phyloP scores from a whole-genome alignment of 805 yeast species.

The Cyberlindnera euphorbiae region DNA sequence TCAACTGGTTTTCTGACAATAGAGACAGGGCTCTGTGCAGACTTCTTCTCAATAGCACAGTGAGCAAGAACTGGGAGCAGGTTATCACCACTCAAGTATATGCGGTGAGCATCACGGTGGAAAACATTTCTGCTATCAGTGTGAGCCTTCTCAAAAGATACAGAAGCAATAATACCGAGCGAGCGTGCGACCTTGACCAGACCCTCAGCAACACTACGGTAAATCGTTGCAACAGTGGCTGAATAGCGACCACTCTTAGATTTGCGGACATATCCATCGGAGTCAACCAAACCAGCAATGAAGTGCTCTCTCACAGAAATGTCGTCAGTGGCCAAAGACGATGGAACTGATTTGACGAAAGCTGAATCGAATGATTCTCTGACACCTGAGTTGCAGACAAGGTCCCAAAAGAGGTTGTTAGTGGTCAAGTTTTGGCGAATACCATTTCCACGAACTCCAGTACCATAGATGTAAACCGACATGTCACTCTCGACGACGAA shows the following conservation, averaged over 20 bases:
- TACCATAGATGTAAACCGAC: too few relatives aligned
- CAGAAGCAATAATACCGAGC: conserved; percentile 36
- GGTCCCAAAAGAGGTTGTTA: not conserved
- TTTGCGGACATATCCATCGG: conserved; percentile 31
- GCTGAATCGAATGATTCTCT: conserved; percentile 16
- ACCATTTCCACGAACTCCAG: too few relatives aligned
- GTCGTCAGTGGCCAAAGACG: conserved; percentile 30
- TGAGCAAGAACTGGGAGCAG: conserved; percentile 24
- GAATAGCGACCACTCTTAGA: conserved; percentile 20
- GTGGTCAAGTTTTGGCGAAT: not conserved
- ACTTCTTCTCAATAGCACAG: conserved; percentile 25
- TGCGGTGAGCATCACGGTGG: conserved; percentile 21
- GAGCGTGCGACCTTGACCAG: conserved; percentile 37
- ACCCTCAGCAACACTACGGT: conserved; percentile 32
- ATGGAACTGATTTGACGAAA: conserved; percentile 31
- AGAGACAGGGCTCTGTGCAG: not conserved
- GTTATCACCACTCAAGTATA: conserved; percentile 25
- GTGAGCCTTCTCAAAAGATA: conserved; percentile 26
- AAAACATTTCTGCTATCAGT: too few relatives aligned
- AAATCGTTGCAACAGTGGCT: conserved; percentile 28
- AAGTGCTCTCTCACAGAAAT: conserved; percentile 39
- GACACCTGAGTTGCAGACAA: not conserved
- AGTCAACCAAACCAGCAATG: conserved; percentile 41
- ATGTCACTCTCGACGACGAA: too few relatives aligned
- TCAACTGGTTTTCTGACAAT: conserved; percentile 12